These are phyloP conservation scores for Hyphopichia fennica DNA, from an alignment of 1,139 yeast species.

Conservation along the genomic window DNA sequence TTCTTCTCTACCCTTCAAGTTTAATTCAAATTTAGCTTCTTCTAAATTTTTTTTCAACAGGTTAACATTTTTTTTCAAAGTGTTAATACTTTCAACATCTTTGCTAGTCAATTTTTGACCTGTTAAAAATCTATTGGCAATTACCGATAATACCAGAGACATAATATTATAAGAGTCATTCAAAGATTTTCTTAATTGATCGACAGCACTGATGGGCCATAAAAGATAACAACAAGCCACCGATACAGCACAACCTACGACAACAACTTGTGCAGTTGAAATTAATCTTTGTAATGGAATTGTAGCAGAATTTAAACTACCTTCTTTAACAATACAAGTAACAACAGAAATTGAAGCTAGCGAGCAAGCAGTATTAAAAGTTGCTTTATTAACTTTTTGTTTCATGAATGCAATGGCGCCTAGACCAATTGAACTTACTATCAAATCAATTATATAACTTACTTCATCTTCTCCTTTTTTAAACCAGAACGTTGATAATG, in stretches of 20 bases:
- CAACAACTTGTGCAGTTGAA: constrained; percentile 60
- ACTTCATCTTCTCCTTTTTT: constrained; percentile 47
- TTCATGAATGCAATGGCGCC: constrained; percentile 72
- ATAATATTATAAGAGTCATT: constrained; percentile 56
- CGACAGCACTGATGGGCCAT: constrained; percentile 65
- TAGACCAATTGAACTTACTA: constrained; percentile 54
- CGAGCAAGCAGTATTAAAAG: constrained; percentile 80
- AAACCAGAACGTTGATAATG: constrained; percentile 49
- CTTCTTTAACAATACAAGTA: constrained; percentile 76
- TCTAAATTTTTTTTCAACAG: constrained; percentile 46
- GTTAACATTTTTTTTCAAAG: constrained; percentile 41
- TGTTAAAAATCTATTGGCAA: constrained; percentile 54
- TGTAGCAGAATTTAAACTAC: constrained; percentile 59
- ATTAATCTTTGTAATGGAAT: constrained; percentile 59
- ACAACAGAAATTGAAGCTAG: constrained; percentile 73
- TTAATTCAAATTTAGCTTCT: constrained; percentile 65
- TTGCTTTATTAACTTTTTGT: constrained; percentile 63
- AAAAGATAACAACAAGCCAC: constrained; percentile 57
- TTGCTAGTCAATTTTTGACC: constrained; percentile 46
- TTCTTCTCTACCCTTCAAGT: constrained; percentile 50
- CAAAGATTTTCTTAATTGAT: constrained; percentile 43
- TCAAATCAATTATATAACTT: constrained; percentile 58
- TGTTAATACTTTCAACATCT: constrained; percentile 35
- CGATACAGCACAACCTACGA: constrained; percentile 61
- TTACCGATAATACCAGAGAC: constrained; percentile 50